Evolutionary conservation across 1,284 basidiomycete species (phyloP).

Genomic region (Meira miltonrushii): DNA sequence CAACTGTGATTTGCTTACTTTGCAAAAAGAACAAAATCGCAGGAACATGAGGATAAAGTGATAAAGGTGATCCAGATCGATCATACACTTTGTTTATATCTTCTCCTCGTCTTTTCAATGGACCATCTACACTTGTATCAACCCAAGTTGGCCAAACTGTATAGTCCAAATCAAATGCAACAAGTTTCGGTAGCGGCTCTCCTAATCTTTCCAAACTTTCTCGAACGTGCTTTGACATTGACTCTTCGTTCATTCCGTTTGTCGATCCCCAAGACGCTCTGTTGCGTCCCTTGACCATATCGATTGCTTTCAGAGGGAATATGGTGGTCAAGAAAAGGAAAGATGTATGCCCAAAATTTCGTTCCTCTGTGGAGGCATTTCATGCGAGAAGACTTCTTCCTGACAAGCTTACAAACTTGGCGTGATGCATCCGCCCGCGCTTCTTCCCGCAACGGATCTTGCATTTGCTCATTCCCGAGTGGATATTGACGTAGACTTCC

Average conservation of each 20-base stretch:
- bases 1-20: constrained; percentile 23
- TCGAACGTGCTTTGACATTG: constrained; percentile 1
- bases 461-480: too few species aligned
- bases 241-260: not conserved
- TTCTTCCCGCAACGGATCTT: too few species aligned
- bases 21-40: constrained; percentile 35
- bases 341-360: not conserved
- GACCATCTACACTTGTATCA: constrained; percentile 42
- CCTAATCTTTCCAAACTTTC: constrained; percentile 9
- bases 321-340: not conserved
- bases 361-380: too few species aligned
- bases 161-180: constrained; percentile 35
- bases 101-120: constrained; percentile 24
- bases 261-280: not conserved
- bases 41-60: constrained; percentile 45
- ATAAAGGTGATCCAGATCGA: constrained; percentile 26
- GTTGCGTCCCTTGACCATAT: not conserved
- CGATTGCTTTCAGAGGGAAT: not conserved
- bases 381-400: too few species aligned
- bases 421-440: too few species aligned
- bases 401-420: too few species aligned
- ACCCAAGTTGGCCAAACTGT: constrained; percentile 50
- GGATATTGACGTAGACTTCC: too few species aligned
- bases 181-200: constrained; percentile 27
- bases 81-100: constrained; percentile 41